Evolutionary conservation across 2,329 filamentous ascomycete species (phyloP).

Genomic region (Arthrinium puccinioides): DNA sequence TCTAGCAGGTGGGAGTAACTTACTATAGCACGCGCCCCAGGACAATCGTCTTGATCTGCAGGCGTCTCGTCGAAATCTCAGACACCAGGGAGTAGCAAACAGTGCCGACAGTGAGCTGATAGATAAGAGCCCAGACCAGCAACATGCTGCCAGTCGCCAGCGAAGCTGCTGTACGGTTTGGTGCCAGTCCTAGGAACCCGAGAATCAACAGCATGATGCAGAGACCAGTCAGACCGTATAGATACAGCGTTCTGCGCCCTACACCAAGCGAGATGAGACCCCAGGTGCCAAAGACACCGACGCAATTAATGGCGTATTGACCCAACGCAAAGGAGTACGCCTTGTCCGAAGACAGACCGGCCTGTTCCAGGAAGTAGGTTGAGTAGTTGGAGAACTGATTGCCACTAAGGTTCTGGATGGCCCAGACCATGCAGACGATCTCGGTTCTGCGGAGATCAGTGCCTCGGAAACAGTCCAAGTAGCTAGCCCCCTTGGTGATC

Average conservation of each 20-base stretch:
- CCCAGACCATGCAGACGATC: conserved; percentile 58
- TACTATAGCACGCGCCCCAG: conserved; percentile 71
- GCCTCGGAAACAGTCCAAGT: conserved; percentile 79
- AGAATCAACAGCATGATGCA: conserved; percentile 74
- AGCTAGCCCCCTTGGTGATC: conserved; percentile 66
- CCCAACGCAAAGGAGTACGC: conserved; percentile 57
- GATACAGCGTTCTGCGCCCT: conserved; percentile 63
- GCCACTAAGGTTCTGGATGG: conserved; percentile 56
- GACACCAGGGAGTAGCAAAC: conserved; percentile 85
- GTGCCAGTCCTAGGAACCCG: conserved; percentile 74
- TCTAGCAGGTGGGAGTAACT: conserved; percentile 16
- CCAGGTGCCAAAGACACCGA: conserved; percentile 77
- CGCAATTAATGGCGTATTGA: conserved; percentile 66
- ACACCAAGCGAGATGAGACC: conserved; percentile 67
- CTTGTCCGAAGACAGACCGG: conserved; percentile 42
- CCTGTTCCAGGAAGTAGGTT: conserved; percentile 55
- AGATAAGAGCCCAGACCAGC: conserved; percentile 74
- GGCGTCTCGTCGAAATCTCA: conserved; percentile 72
- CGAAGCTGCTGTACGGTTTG: conserved; percentile 54
- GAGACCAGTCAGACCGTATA: conserved; percentile 67
- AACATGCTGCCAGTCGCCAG: conserved; percentile 81
- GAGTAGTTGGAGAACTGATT: conserved; percentile 61
- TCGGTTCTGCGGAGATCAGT: conserved; percentile 72
- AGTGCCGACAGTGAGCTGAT: conserved; percentile 82
- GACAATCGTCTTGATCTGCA: conserved; percentile 89